A percentile compares a stretch with the other conserved stretches of the same genome.
Evolutionary conservation across 169 alveolate species (phyloP).

Genomic region (Hepatocystis sp.): DNA sequence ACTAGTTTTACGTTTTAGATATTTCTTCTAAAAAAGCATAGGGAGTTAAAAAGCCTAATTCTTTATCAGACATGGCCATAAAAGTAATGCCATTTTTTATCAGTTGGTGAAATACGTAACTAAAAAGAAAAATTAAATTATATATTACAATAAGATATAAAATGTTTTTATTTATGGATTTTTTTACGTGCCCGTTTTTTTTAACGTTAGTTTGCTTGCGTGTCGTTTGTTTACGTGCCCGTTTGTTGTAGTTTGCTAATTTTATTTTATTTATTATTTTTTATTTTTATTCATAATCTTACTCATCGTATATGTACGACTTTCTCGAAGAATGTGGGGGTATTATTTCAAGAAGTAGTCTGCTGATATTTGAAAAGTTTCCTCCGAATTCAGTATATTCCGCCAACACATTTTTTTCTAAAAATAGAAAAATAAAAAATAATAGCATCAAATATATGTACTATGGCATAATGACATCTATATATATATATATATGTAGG

Average conservation of each 20-base stretch:
- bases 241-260: neutral
- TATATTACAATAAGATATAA: neutral
- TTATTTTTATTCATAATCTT: neutral
- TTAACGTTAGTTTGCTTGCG: neutral
- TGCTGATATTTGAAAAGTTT: conserved; percentile 60
- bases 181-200: neutral
- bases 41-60: conserved; percentile 66
- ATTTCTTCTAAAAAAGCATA: conserved; percentile 71
- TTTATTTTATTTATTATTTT: neutral
- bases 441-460: neutral
- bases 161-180: neutral
- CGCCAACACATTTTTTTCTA: conserved; percentile 69
- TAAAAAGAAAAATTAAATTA: conserved; percentile 4
- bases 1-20: conserved; percentile 44
- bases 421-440: neutral
- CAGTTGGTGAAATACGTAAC: conserved; percentile 73
- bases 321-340: conserved; percentile 72
- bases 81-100: conserved; percentile 72
- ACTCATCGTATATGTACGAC: conserved; percentile 72
- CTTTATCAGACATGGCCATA: conserved; percentile 74
- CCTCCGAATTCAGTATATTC: conserved; percentile 76
- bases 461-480: conserved; percentile 4
- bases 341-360: conserved; percentile 71
- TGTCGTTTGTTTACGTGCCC: neutral
- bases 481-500: conserved; percentile 1